Evolutionary conservation across 2,329 filamentous ascomycete genomes (phyloP), one percentile per base, ranked within the genome.

Genomic region (Sordariomycetes sp.): DNA sequence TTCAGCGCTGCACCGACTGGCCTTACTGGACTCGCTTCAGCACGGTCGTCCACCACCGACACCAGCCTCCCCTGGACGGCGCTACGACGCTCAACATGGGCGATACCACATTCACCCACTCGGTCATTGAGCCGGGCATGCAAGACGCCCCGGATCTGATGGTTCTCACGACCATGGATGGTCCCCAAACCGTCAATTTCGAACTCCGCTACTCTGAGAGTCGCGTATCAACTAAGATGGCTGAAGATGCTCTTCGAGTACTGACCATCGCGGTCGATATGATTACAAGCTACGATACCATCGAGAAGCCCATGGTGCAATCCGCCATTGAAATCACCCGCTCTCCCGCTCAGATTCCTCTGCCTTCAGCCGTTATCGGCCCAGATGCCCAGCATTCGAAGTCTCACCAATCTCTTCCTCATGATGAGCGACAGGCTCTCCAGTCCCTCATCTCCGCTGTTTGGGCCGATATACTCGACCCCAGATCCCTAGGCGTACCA

Each of bases 1-100:
- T 74, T 3, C 59, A 66, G 23, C 60, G 64, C 30, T 76, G 70
- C 45, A 75, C 71, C 4, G 46, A 61, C 5, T 75, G 72, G 68
- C 59, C 68, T 0, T 57, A 63, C 19, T 73, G 69, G 59, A 68
- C 65, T 4, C 63, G 61, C 2, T 70, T 75, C 49, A 70, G 69
- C 50, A 70, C 67, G 4, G 51, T 74, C 3, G 63, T 77, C 3
- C 64, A 73, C 32, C 70, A 76, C 39, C 59, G 66, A 25, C 35
- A 42, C 1, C 44, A 43, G 4, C 24, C 39, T 9, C 41, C 43
- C 3, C 35, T 46, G 11, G 57, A 61, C 29, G 59, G 59, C 5
- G 53, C 57, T 6, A 56, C 55, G 4, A 61, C 59, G 7, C 46
- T 71, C 44, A 61, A 62, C 38, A 58, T 72, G 3, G 66, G 63